These are phyloP conservation scores for Lachnellula hyalina DNA, from an alignment of 2,329 filamentous ascomycete species.

Conservation along the genomic window DNA sequence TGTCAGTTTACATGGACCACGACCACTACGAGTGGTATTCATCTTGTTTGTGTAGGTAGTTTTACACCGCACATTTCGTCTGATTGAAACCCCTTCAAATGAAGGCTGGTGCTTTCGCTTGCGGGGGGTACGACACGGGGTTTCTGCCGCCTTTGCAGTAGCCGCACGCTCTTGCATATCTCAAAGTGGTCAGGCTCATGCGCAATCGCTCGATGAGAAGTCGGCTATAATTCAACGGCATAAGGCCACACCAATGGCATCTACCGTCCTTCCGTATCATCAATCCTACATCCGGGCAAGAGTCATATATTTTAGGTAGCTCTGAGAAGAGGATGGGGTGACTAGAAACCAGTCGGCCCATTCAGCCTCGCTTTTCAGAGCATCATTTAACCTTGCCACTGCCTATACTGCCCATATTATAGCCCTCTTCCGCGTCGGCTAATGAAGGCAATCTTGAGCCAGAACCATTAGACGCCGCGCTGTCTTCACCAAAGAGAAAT, in stretches of 20 bases:
- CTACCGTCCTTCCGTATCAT: neutral
- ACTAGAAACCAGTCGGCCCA: neutral
- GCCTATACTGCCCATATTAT: constrained; percentile 26
- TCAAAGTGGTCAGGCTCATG: constrained; percentile 1
- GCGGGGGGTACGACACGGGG: constrained; percentile 10
- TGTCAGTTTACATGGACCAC: neutral
- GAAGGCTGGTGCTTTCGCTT: constrained; percentile 10
- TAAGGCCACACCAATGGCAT: neutral
- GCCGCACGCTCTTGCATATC: neutral
- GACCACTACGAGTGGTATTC: neutral
- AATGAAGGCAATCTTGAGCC: constrained; percentile 13
- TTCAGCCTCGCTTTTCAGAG: neutral
- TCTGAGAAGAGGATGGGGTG: neutral
- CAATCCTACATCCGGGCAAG: neutral
- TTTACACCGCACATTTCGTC: neutral
- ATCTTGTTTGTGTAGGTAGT: neutral
- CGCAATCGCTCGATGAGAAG: neutral
- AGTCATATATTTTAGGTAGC: neutral
- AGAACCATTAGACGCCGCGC: constrained; percentile 14
- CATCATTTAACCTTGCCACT: constrained; percentile 16
- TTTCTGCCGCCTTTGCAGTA: constrained; percentile 13
- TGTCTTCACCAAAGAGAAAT: constrained; percentile 32
- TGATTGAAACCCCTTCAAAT: neutral
- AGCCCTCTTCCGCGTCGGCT: constrained; percentile 25
- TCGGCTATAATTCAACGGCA: neutral